A percentile compares a stretch with the other conserved stretches of the same genome.
Evolutionary conservation across 2,329 filamentous ascomycete genomes (phyloP).

Genomic region (Penicillium freii): DNA sequence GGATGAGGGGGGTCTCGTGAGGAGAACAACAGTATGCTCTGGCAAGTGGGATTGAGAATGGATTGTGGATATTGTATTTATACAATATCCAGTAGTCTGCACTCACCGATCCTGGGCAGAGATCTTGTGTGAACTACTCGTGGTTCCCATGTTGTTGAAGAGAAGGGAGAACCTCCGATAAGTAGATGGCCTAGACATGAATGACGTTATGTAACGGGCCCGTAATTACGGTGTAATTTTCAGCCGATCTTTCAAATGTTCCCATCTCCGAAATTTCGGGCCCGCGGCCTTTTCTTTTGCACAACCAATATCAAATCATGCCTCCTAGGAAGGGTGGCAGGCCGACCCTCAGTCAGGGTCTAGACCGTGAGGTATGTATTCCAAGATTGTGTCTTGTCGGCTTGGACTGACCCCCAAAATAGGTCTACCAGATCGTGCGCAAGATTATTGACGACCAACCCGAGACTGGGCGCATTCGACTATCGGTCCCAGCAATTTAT

Average conservation of each 20-base stretch:
- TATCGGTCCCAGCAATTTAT: conserved; percentile 66
- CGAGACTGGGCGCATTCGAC: conserved; percentile 49
- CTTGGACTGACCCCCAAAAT: conserved; percentile 5
- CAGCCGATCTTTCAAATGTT: conserved; percentile 17
- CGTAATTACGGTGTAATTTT: conserved; percentile 21
- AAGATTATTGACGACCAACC: conserved; percentile 69
- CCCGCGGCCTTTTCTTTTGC: conserved; percentile 19
- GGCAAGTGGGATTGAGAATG: background rate
- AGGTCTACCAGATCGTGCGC: conserved; percentile 74
- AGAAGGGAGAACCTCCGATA: background rate
- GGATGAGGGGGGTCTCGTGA: conserved; percentile 17
- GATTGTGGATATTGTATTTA: background rate
- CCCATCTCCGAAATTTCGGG: conserved; percentile 8
- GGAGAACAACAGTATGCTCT: conserved; percentile 4
- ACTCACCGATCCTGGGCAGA: conserved; percentile 82
- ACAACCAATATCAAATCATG: conserved; percentile 31
- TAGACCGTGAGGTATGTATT: conserved; percentile 62
- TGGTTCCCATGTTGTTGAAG: conserved; percentile 59
- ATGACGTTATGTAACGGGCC: conserved; percentile 21
- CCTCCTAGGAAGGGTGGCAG: conserved; percentile 41
- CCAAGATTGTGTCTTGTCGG: conserved; percentile 8
- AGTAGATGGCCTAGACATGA: background rate
- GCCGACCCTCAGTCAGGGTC: conserved; percentile 52
- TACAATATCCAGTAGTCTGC: background rate
- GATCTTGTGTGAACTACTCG: conserved; percentile 62